Conservation (phyloP, 768 basidiomycete genomes). For the Suillus occidentalis region DNA sequence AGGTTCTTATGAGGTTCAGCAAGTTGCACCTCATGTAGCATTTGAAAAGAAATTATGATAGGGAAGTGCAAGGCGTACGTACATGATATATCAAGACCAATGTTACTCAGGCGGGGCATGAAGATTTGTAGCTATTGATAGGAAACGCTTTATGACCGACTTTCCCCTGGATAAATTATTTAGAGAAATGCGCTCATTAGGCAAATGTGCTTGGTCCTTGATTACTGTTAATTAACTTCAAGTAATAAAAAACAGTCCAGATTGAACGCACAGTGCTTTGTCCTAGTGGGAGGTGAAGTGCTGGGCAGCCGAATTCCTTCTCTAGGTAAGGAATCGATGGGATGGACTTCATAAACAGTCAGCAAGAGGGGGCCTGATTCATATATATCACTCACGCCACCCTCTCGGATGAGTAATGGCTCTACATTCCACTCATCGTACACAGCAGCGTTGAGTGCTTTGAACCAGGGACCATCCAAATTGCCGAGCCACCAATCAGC, state of each 20-base stretch:
- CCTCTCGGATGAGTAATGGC: slow-evolving; percentile 89
- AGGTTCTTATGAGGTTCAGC: too few relatives aligned
- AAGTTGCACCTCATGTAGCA: neutral
- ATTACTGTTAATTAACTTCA: neutral
- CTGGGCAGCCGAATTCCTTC: slow-evolving; percentile 85
- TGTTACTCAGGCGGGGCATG: neutral
- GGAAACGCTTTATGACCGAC: slow-evolving; percentile 73
- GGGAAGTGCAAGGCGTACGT: neutral
- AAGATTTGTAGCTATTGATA: slow-evolving; percentile 34
- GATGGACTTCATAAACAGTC: slow-evolving; percentile 61
- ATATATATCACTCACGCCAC: slow-evolving; percentile 62
- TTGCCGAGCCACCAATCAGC: slow-evolving; percentile 98
- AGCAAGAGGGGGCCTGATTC: neutral
- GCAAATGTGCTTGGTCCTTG: slow-evolving; percentile 89
- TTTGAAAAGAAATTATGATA: neutral
- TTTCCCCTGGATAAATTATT: slow-evolving; percentile 79
- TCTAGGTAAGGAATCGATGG: slow-evolving; percentile 94
- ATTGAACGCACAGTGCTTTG: slow-evolving; percentile 72
- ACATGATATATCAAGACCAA: neutral
- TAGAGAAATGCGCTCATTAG: slow-evolving; percentile 89
- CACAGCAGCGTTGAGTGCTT: slow-evolving; percentile 79
- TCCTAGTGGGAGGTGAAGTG: slow-evolving; percentile 92
- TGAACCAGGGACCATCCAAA: slow-evolving; percentile 83
- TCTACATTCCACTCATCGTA: slow-evolving; percentile 83
- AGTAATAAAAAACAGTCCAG: slow-evolving; percentile 5